Base-by-base conservation (phyloP, 305 asterid genomes). In the Ajuga reptans region DNA sequence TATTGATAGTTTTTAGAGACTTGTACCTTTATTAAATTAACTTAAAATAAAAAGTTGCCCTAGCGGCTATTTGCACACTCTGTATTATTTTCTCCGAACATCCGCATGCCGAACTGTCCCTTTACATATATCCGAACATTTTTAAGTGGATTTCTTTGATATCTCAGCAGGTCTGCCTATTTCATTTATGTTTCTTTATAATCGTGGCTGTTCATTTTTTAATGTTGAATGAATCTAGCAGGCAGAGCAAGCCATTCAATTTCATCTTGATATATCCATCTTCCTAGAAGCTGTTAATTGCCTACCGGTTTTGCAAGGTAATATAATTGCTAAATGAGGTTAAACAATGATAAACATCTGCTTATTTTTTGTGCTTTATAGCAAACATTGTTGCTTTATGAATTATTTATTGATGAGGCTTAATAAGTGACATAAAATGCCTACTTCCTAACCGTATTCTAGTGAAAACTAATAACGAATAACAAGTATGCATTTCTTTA, bases 141-240 rank as follows among this genome's bases (percentile, higher is more conserved):
- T 43, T 70, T 69, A 77, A 79, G 73, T 93, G 99, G 99, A 80
- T 89, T 60, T 83, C 79, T 70, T 93, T 97, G 99, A 77, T 93
- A 72, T 71, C 50, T 75, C 89, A 84, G 78, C 95, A 90, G 97
- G 99, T 90, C 77, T 70, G 81, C 42, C 56, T 49, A 66, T 51
- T 50, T 42, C 12, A 36, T 61, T 61, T 37, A 64, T 16, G 63
- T 41, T 37, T 68, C 70, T 57, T 69, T 69, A 52, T 62, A 27
- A 64, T 39, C 29, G 57, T 45, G 52, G 41, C 41, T 57, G 1
- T 54, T 72, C 46, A 34, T 65, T 79, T 57, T 49, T 24, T 77
- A 72, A 73, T 74, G 77, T 59, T 75, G 69, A 66, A 73, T 59
- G 67, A 34, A 49, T 63, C 54, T 70, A 75, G 85, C 96, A 89